Evolutionary conservation across 2,329 filamentous ascomycete species (phyloP), one percentile per base, ranked within the genome.

Genomic region (Lecanicillium sp.): DNA sequence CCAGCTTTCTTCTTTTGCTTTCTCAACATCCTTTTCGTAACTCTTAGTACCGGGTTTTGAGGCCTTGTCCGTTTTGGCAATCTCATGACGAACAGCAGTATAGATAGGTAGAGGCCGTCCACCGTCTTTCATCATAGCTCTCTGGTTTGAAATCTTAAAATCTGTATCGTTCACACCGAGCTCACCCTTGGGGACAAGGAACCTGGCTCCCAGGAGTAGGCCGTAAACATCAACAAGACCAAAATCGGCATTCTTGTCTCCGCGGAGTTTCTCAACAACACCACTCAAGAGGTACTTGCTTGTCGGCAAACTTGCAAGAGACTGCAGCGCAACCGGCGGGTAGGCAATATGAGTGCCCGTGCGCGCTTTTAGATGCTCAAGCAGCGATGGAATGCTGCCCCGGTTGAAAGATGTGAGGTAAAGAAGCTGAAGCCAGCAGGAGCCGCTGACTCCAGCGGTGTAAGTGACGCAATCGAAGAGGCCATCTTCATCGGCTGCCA

Each of bases 391-490:
- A 48, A 94, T 75, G 45, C 75, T 78, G 39, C 80, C 76, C 13
- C 72, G 69, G 0, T 82, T 73, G 41, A 96, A 72, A 1, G 86
- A 85, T 4, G 59, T 58, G 53, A 92, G 80, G 55, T 85, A 95
- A 4, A 98, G 70, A 0, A 85, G 72, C 57, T 96, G 90, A 5
- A 96, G 71, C 92, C 92, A 98, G 59, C 92, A 96, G 46, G 85
- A 94, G 0, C 92, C 92, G 55, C 88, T 95, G 35, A 98, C 92
- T 1, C 92, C 92, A 5, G 90, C 87, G 1, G 88, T 94, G 54
- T 98, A 98, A 2, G 89, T 96, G 9, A 86, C 75, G 56, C 92
- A 96, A 60, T 95, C 89, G 56, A 95, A 94, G 0, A 98, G 67
- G 0, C 92, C 92, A 41, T 85, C 83, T 56, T 95, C 84, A 43